phyloP scores from a whole-genome alignment of 306 rosid species.

The Quercus cerris region DNA sequence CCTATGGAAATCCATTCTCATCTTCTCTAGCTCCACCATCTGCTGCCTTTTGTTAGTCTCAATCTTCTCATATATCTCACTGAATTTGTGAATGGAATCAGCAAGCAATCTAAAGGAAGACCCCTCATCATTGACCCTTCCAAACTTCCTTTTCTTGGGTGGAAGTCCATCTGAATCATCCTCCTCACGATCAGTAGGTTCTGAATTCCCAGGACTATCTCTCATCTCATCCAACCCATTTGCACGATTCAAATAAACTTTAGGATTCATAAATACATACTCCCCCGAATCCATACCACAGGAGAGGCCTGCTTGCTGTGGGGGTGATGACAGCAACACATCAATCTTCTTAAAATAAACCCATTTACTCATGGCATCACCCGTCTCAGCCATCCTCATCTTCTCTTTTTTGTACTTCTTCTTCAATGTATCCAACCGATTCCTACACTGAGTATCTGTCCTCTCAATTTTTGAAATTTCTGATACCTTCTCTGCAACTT shows the following conservation, averaged over 20 bases:
- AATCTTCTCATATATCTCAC: constrained; percentile 74
- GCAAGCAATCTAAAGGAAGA: constrained; percentile 75
- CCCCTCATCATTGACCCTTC: constrained; percentile 39
- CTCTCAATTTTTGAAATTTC: constrained; percentile 70
- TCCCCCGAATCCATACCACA: constrained; percentile 75
- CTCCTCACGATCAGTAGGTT: constrained; percentile 42
- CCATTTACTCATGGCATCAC: constrained; percentile 55
- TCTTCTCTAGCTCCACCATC: constrained; percentile 77
- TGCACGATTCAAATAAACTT: constrained; percentile 56
- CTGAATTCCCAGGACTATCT: constrained; percentile 75
- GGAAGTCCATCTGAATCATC: constrained; percentile 58
- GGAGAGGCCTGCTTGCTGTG: constrained; percentile 58
- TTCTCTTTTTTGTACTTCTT: constrained; percentile 90
- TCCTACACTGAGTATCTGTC: constrained; percentile 83
- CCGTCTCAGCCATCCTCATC: constrained; percentile 38
- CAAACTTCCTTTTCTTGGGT: constrained; percentile 53
- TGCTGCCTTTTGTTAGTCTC: constrained; percentile 70
- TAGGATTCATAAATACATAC: constrained; percentile 61
- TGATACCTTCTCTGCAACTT: constrained; percentile 82
- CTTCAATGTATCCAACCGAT: constrained; percentile 82
- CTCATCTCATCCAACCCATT: constrained; percentile 71
- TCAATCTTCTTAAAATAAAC: constrained; percentile 78
- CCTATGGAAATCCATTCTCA: constrained; percentile 77
- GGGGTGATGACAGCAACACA: constrained; percentile 56
- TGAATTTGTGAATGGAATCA: constrained; percentile 64